A percentile compares a stretch with the other conserved stretches of the same genome.
phyloP scores from a whole-genome alignment of 2,329 filamentous ascomycete genomes.

The Nemania diffusa region DNA sequence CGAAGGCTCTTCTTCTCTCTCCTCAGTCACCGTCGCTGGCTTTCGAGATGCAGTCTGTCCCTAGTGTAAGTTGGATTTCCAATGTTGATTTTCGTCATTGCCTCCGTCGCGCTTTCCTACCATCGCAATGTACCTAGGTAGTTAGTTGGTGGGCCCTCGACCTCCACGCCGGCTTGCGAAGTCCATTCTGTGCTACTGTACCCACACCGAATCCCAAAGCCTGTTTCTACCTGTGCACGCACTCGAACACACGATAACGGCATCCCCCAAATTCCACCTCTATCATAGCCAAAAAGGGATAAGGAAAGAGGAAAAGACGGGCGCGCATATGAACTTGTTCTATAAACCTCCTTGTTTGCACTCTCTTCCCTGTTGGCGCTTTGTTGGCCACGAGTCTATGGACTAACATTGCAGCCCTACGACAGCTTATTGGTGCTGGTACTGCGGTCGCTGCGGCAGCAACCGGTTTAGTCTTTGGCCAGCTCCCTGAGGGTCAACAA shows the following conservation, averaged over 20 bases:
- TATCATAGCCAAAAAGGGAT: neutral
- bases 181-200: slow-evolving; percentile 18
- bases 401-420: slow-evolving; percentile 40
- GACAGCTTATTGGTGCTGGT: slow-evolving; percentile 69
- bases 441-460: slow-evolving; percentile 70
- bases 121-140: slow-evolving; percentile 33
- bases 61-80: slow-evolving; percentile 58
- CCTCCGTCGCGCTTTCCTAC: slow-evolving; percentile 15
- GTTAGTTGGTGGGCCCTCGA: slow-evolving; percentile 31
- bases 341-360: neutral
- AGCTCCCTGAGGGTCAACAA: slow-evolving; percentile 56
- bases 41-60: slow-evolving; percentile 65
- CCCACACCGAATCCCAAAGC: slow-evolving; percentile 20
- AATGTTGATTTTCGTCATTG: slow-evolving; percentile 25
- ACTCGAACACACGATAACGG: slow-evolving; percentile 1
- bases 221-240: neutral
- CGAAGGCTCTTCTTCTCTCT: slow-evolving; percentile 50
- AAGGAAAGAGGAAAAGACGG: neutral
- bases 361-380: slow-evolving; percentile 11
- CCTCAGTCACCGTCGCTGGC: slow-evolving; percentile 50
- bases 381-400: slow-evolving; percentile 11
- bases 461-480: slow-evolving; percentile 68
- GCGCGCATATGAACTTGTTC: neutral
- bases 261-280: slow-evolving; percentile 1
- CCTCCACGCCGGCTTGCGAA: slow-evolving; percentile 21